A percentile compares a stretch with the other conserved stretches of the same genome.
Evolutionary conservation across 225 moss, liverwort and hornwort species (phyloP).

Genomic region (Climacium dendroides): DNA sequence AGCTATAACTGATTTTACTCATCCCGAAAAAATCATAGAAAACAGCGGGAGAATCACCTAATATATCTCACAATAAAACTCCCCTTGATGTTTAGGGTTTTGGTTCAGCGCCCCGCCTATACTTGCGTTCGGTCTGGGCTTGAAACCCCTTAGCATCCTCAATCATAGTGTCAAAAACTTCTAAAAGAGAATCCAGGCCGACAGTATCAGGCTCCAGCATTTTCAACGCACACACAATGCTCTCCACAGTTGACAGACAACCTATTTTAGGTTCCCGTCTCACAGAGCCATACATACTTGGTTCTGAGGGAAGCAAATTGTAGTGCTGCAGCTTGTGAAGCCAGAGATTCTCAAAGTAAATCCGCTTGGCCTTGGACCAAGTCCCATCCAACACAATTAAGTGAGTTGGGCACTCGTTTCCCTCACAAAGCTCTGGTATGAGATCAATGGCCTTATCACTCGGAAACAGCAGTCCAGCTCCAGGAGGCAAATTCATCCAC

Average conservation of each 20-base stretch:
- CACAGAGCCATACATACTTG: constrained; percentile 71
- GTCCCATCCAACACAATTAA: constrained; percentile 87
- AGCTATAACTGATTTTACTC: neutral
- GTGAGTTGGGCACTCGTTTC: constrained; percentile 35
- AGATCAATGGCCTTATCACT: constrained; percentile 71
- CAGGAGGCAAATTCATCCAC: constrained; percentile 48
- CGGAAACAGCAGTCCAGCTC: constrained; percentile 70
- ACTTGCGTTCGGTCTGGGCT: constrained; percentile 23
- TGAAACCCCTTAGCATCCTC: constrained; percentile 57
- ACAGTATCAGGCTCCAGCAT: constrained; percentile 61
- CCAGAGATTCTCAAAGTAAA: constrained; percentile 82
- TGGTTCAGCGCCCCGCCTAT: neutral
- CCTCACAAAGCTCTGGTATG: constrained; percentile 8
- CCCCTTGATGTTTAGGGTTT: neutral
- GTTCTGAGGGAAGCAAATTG: constrained; percentile 37
- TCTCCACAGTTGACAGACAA: constrained; percentile 82
- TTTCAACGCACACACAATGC: constrained; percentile 69
- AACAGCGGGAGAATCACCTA: neutral
- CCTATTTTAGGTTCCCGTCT: constrained; percentile 75
- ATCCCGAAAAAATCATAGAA: neutral
- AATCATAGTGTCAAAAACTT: constrained; percentile 82
- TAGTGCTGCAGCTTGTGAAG: constrained; percentile 70
- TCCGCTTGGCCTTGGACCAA: constrained; percentile 86
- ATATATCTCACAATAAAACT: neutral
- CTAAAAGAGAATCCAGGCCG: constrained; percentile 51